These are phyloP conservation scores for Schwanniomyces occidentalis DNA, from an alignment of 805 yeast genomes.

Conservation along the genomic window DNA sequence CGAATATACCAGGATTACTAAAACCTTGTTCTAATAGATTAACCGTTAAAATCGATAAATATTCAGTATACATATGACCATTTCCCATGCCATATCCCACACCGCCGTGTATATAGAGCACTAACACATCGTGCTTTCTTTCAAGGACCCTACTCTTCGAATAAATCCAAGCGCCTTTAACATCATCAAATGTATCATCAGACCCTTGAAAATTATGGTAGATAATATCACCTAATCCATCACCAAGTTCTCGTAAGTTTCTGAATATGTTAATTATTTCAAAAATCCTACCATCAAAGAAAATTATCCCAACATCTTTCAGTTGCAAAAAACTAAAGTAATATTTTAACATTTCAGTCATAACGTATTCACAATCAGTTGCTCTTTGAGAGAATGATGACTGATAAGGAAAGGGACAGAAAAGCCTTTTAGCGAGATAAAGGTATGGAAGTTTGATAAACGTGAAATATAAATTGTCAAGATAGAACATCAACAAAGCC, in stretches of 20 bases:
- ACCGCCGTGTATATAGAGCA: constrained; percentile 49
- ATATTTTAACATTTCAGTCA: constrained; percentile 9
- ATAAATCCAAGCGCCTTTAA: constrained; percentile 31
- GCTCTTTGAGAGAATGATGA: constrained; percentile 24
- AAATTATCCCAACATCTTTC: constrained; percentile 2
- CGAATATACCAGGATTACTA: constrained; percentile 44
- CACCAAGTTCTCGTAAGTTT: constrained; percentile 28
- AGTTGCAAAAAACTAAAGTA: constrained; percentile 1
- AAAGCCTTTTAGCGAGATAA: constrained; percentile 6
- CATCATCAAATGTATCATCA: constrained; percentile 10
- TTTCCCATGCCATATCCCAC: constrained; percentile 21
- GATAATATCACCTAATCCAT: constrained; percentile 32
- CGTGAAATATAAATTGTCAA: constrained; percentile 14
- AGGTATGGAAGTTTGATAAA: constrained; percentile 10
- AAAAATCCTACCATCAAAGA: constrained; percentile 24
- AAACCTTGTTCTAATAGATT: constrained; percentile 50
- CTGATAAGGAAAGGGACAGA: constrained; percentile 18
- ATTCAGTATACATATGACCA: constrained; percentile 48
- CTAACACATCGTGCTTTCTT: constrained; percentile 36
- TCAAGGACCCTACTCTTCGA: constrained; percentile 24
- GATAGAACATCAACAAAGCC: constrained; percentile 15
- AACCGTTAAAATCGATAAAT: constrained; percentile 38
- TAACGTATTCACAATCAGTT: constrained; percentile 11
- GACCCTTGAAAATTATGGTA: background rate
- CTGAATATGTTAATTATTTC: constrained; percentile 28